Evolutionary conservation across 2,329 filamentous ascomycete genomes (phyloP).

Genomic region (Furcasterigmium furcatum): DNA sequence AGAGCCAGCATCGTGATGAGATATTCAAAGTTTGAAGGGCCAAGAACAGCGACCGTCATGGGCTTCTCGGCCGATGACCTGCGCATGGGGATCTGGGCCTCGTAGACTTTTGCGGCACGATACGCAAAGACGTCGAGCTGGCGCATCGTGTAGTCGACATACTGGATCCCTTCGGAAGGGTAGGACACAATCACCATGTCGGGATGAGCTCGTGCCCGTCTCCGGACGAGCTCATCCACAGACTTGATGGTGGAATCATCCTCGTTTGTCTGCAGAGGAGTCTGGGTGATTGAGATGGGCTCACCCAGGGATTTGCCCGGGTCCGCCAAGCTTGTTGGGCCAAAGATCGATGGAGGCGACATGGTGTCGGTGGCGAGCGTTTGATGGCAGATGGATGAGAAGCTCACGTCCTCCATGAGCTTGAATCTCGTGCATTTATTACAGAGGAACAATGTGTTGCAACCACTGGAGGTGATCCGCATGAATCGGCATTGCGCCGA

Average conservation of each 20-base stretch:
- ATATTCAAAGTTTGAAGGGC: slow-evolving; percentile 51
- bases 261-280: neutral
- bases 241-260: slow-evolving; percentile 18
- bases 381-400: too few relatives aligned
- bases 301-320: slow-evolving; percentile 3
- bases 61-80: slow-evolving; percentile 18
- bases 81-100: slow-evolving; percentile 15
- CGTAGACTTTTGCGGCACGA: slow-evolving; percentile 20
- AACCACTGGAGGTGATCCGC: too few relatives aligned
- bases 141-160: slow-evolving; percentile 41
- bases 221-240: slow-evolving; percentile 19
- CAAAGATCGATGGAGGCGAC: slow-evolving; percentile 12
- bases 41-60: slow-evolving; percentile 44
- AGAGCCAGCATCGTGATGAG: slow-evolving; percentile 51
- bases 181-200: slow-evolving; percentile 35
- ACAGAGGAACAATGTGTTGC: too few relatives aligned
- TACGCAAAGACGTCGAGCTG: slow-evolving; percentile 38
- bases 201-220: slow-evolving; percentile 20
- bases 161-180: slow-evolving; percentile 36
- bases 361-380: slow-evolving; percentile 2
- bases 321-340: slow-evolving; percentile 9
- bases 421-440: too few relatives aligned
- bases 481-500: too few relatives aligned
- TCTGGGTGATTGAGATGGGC: neutral
- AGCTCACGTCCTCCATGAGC: too few relatives aligned